These are phyloP conservation scores for Boechera retrofracta DNA, from an alignment of 345 rosid species.

Conservation along the genomic window DNA sequence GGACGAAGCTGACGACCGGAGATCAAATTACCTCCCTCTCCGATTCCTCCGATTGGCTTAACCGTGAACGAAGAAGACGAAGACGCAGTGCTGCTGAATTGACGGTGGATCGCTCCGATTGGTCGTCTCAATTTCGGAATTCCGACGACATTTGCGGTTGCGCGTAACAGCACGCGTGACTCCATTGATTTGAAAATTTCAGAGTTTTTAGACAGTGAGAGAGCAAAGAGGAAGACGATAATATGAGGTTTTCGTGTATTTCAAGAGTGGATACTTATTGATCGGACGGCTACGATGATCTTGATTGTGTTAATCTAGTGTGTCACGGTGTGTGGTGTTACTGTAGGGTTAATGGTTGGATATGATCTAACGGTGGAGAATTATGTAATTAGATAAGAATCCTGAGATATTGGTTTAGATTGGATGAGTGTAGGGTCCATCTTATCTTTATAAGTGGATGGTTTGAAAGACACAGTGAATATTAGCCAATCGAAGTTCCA, in stretches of 20 bases:
- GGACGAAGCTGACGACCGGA: slow-evolving; percentile 92
- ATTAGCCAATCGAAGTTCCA: slow-evolving; percentile 44
- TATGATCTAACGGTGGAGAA: slow-evolving; percentile 33
- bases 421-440: slow-evolving; percentile 36
- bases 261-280: slow-evolving; percentile 26
- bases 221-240: slow-evolving; percentile 18
- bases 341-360: neutral
- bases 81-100: slow-evolving; percentile 30
- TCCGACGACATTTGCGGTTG: slow-evolving; percentile 52
- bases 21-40: slow-evolving; percentile 77
- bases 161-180: slow-evolving; percentile 80
- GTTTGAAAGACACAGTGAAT: slow-evolving; percentile 37
- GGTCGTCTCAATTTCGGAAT: slow-evolving; percentile 54
- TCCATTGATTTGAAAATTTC: slow-evolving; percentile 54
- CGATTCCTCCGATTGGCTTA: slow-evolving; percentile 59
- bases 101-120: slow-evolving; percentile 34
- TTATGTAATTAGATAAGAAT: slow-evolving; percentile 28
- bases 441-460: slow-evolving; percentile 48
- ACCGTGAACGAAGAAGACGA: slow-evolving; percentile 6
- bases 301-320: neutral
- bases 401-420: slow-evolving; percentile 31
- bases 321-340: neutral
- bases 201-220: slow-evolving; percentile 31
- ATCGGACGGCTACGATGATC: slow-evolving; percentile 38
- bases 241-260: slow-evolving; percentile 34